These are phyloP conservation scores for Lasiosphaeriaceae sp. DNA, from an alignment of 495 filamentous ascomycete species.

Conservation along the genomic window DNA sequence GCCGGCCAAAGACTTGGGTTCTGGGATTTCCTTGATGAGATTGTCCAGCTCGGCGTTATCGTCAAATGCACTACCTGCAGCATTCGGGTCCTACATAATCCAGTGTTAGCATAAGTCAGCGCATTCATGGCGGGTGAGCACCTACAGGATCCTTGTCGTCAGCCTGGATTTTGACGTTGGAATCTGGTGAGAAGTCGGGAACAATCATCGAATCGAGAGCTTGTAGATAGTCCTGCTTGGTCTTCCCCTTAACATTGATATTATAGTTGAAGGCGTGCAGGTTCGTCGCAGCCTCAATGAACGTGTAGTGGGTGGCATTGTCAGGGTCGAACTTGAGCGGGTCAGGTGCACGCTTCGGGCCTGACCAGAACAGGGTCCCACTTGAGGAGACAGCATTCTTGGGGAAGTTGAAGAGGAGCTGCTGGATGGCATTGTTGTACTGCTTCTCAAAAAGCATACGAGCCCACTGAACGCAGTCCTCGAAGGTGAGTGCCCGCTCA, in stretches of 20 bases:
- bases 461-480: constrained; percentile 94
- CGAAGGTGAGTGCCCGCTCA: constrained; percentile 86
- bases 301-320: constrained; percentile 80
- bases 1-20: constrained; percentile 73
- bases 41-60: constrained; percentile 69
- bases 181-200: constrained; percentile 89
- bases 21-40: constrained; percentile 65
- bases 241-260: constrained; percentile 73
- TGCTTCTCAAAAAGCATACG: constrained; percentile 92
- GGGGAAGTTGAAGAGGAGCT: constrained; percentile 96
- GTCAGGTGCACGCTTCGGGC: constrained; percentile 94
- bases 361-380: constrained; percentile 95
- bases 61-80: constrained; percentile 53
- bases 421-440: constrained; percentile 95
- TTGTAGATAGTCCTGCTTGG: constrained; percentile 64
- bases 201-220: constrained; percentile 92
- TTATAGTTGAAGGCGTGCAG: constrained; percentile 98
- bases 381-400: constrained; percentile 85
- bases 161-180: constrained; percentile 94
- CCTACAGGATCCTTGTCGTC: constrained; percentile 82
- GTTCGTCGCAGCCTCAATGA: constrained; percentile 83
- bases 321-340: constrained; percentile 81
- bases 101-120: constrained; percentile 10
- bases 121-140: constrained; percentile 2
- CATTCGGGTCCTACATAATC: constrained; percentile 69